These are phyloP conservation scores for Neurospora sp. DNA, from an alignment of 495 filamentous ascomycete species.

Conservation along the genomic window DNA sequence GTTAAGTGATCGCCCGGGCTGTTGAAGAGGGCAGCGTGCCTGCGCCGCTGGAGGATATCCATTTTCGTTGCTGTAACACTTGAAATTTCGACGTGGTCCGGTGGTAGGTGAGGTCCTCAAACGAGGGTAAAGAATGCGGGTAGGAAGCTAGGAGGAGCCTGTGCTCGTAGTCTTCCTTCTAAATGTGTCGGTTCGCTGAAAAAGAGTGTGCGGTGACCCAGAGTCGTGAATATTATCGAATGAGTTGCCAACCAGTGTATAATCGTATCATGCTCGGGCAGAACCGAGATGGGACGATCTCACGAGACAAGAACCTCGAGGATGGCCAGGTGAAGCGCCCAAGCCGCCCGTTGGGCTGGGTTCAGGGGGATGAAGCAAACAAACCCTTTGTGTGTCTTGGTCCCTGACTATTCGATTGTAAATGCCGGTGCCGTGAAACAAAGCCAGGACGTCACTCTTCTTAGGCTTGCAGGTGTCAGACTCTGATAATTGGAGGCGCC, in stretches of 20 bases:
- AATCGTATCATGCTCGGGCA: not conserved
- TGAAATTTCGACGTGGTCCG: not conserved
- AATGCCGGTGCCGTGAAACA: slow-evolving; percentile 1
- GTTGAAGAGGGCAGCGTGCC: slow-evolving; percentile 11
- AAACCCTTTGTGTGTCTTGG: not conserved
- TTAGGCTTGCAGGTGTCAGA: slow-evolving; percentile 1
- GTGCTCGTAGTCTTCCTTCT: not conserved
- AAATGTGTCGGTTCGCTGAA: not conserved
- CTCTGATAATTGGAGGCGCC: not conserved
- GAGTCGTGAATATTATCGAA: not conserved
- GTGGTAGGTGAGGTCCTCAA: not conserved
- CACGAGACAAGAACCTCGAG: not conserved
- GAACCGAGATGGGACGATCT: not conserved
- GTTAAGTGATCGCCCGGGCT: slow-evolving; percentile 1
- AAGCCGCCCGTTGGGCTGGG: not conserved
- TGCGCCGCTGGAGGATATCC: slow-evolving; percentile 13
- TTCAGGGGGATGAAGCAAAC: not conserved
- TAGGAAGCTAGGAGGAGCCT: not conserved
- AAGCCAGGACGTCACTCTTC: slow-evolving; percentile 3
- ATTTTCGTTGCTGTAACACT: slow-evolving; percentile 4
- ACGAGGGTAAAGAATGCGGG: not conserved
- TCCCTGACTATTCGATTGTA: not conserved
- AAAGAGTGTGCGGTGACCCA: not conserved
- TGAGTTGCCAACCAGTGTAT: not conserved
- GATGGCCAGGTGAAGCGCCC: not conserved